These are phyloP conservation scores for Martensiomyces pterosporus DNA, from an alignment of 192 early-diverging fungal species.

Conservation along the genomic window DNA sequence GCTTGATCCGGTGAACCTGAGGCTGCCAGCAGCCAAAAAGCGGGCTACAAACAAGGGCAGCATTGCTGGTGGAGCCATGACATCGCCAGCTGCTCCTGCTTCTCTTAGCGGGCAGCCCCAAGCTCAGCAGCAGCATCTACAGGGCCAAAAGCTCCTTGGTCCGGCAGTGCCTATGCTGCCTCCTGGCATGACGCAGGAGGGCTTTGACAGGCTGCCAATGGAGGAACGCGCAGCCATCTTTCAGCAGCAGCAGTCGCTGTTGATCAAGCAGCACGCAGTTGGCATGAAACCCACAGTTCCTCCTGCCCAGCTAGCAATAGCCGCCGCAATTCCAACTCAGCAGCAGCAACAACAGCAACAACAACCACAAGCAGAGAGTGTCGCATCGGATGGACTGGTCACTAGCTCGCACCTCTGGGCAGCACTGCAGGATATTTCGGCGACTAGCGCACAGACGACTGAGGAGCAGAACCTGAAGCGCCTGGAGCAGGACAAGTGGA, in stretches of 20 bases:
- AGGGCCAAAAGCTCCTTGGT: slow-evolving; percentile 9
- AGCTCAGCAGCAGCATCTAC: slow-evolving; percentile 2
- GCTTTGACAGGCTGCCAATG: slow-evolving; percentile 32
- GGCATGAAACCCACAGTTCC: slow-evolving; percentile 5
- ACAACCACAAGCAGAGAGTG: slow-evolving; percentile 4
- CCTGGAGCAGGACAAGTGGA: slow-evolving; percentile 47
- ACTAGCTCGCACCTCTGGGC: slow-evolving; percentile 21
- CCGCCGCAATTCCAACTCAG: neutral
- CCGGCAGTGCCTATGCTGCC: slow-evolving; percentile 36
- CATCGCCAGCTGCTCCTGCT: neutral
- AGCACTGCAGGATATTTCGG: slow-evolving; percentile 11
- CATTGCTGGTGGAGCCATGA: neutral
- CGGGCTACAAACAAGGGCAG: slow-evolving; percentile 15
- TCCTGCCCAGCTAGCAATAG: neutral
- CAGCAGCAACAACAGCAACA: slow-evolving; percentile 2
- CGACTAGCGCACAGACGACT: slow-evolving; percentile 6
- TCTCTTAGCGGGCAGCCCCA: neutral
- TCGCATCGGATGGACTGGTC: neutral
- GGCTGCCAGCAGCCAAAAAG: slow-evolving; percentile 42
- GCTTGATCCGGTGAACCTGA: slow-evolving; percentile 35
- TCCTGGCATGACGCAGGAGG: slow-evolving; percentile 29
- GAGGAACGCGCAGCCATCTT: slow-evolving; percentile 25
- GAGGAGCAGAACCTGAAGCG: slow-evolving; percentile 29
- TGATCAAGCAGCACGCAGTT: slow-evolving; percentile 32
- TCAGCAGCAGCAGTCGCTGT: slow-evolving; percentile 28